Evolutionary conservation across 2,329 filamentous ascomycete genomes (phyloP).

Genomic region (Penicillium digitatum): DNA sequence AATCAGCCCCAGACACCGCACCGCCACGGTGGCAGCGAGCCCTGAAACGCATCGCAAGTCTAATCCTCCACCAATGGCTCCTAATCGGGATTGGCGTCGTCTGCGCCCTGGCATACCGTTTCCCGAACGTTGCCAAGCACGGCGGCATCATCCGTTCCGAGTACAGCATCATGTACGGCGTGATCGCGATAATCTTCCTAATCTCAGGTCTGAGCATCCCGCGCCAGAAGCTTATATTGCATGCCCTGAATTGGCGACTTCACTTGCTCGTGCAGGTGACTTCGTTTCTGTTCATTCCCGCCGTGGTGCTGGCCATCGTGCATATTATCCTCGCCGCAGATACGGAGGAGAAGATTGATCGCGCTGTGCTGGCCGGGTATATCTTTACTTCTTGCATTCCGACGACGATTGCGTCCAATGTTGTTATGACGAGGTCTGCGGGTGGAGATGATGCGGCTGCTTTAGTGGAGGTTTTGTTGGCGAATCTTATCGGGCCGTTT

Average conservation of each 20-base stretch:
- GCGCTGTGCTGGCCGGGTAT: slow-evolving; percentile 63
- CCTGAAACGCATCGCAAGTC: slow-evolving; percentile 20
- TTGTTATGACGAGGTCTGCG: slow-evolving; percentile 67
- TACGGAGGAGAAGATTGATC: slow-evolving; percentile 51
- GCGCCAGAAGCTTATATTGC: slow-evolving; percentile 57
- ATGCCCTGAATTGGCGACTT: slow-evolving; percentile 63
- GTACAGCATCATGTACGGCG: slow-evolving; percentile 60
- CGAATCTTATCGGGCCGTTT: slow-evolving; percentile 66
- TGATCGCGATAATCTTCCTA: slow-evolving; percentile 66
- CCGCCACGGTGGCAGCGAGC: slow-evolving; percentile 7
- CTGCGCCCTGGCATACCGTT: slow-evolving; percentile 52
- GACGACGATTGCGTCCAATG: slow-evolving; percentile 69
- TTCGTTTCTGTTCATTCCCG: slow-evolving; percentile 63
- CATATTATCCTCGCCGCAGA: slow-evolving; percentile 50
- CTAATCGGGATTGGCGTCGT: slow-evolving; percentile 57
- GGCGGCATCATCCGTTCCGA: slow-evolving; percentile 40
- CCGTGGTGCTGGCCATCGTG: slow-evolving; percentile 56
- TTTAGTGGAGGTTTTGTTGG: slow-evolving; percentile 65
- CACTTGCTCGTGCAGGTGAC: slow-evolving; percentile 65
- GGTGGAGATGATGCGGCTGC: slow-evolving; percentile 64
- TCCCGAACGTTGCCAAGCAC: slow-evolving; percentile 50
- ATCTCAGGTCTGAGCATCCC: slow-evolving; percentile 67
- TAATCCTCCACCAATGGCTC: slow-evolving; percentile 58
- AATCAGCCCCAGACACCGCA: not conserved
- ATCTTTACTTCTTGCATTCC: slow-evolving; percentile 65